Conservation (phyloP, 2,329 filamentous ascomycete species). For the Neoscytalidium dimidiatum region DNA sequence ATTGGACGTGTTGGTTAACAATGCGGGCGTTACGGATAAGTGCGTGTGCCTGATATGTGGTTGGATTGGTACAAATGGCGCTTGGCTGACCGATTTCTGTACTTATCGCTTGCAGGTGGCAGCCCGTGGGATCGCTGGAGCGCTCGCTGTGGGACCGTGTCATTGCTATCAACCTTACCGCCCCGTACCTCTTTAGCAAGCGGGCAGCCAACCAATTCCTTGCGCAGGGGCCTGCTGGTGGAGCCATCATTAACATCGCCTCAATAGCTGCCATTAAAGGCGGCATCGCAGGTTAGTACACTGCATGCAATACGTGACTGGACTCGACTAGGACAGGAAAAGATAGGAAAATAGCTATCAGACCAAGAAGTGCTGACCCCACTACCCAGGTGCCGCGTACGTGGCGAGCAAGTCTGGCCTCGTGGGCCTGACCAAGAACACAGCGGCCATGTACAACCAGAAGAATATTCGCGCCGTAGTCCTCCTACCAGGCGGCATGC, state of each 20-base stretch:
- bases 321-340: too few relatives aligned
- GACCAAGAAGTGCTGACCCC: not conserved
- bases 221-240: constrained; percentile 41
- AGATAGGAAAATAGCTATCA: not conserved
- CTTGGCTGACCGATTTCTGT: not conserved
- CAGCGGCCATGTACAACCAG: constrained; percentile 49
- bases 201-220: constrained; percentile 52
- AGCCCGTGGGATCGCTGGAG: constrained; percentile 53
- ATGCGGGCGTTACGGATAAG: constrained; percentile 58
- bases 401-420: constrained; percentile 49
- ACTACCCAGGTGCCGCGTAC: constrained; percentile 43
- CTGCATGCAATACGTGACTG: too few relatives aligned
- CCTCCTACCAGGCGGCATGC: constrained; percentile 43
- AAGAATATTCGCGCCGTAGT: constrained; percentile 50
- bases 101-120: constrained; percentile 45
- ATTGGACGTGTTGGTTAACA: constrained; percentile 59
- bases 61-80: too few relatives aligned
- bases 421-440: constrained; percentile 50
- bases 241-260: constrained; percentile 55
- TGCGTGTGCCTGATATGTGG: constrained; percentile 48
- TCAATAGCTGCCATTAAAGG: not conserved
- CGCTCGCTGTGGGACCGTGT: constrained; percentile 55
- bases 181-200: constrained; percentile 55
- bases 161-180: constrained; percentile 59
- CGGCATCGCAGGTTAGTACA: not conserved